A percentile compares a stretch with the other conserved stretches of the same genome.
These are phyloP conservation scores for Lasiosphaeris hirsuta DNA, from an alignment of 495 filamentous ascomycete genomes.

Conservation along the genomic window DNA sequence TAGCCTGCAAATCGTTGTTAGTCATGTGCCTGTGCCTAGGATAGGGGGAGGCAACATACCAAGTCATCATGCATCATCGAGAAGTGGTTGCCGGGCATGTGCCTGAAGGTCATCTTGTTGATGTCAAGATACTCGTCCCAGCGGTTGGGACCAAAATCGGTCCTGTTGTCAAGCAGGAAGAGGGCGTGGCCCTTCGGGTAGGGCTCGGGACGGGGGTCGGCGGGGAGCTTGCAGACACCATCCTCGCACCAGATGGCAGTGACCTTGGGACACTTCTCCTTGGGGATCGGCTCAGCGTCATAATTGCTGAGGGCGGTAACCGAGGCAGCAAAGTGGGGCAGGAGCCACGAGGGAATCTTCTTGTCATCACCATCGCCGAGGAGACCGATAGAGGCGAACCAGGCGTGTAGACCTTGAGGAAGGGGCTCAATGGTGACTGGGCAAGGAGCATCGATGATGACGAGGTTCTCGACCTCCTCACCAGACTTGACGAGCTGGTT, in stretches of 20 bases:
- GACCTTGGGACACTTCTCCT: conserved; percentile 58
- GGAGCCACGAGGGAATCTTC: conserved; percentile 71
- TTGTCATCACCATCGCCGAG: conserved; percentile 61
- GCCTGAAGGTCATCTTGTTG: conserved; percentile 57
- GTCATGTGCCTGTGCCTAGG: neutral
- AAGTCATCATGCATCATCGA: conserved; percentile 64
- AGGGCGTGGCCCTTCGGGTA: conserved; percentile 67
- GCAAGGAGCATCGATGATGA: conserved; percentile 82
- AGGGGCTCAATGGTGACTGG: conserved; percentile 74
- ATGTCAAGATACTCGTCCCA: conserved; percentile 73
- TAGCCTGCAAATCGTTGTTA: conserved; percentile 28
- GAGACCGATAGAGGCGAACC: conserved; percentile 76
- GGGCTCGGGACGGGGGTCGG: conserved; percentile 67
- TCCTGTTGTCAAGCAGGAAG: conserved; percentile 75
- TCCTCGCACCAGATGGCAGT: conserved; percentile 77
- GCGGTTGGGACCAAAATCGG: conserved; percentile 72
- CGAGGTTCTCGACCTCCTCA: conserved; percentile 67
- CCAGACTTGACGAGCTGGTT: conserved; percentile 65
- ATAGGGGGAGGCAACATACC: conserved; percentile 37
- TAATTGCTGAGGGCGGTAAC: conserved; percentile 74
- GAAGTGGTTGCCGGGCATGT: conserved; percentile 69
- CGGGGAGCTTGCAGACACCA: conserved; percentile 69
- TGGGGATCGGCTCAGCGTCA: conserved; percentile 52
- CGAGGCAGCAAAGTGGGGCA: conserved; percentile 78
- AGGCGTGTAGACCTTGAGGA: conserved; percentile 69